phyloP scores from a whole-genome alignment of 2,329 filamentous ascomycete species.

The Pyricularia grisea region DNA sequence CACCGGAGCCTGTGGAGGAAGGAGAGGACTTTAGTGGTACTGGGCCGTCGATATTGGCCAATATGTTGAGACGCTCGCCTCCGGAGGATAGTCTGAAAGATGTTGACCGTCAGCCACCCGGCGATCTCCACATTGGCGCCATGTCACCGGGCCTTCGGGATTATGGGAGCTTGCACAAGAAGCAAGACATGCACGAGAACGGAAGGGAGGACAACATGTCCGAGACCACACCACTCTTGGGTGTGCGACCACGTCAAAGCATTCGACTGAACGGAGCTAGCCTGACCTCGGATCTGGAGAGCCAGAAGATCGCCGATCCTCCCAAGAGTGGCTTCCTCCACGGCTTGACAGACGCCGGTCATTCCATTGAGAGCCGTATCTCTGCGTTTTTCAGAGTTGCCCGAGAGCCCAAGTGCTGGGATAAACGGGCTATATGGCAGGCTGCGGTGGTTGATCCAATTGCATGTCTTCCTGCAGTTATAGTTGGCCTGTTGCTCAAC shows the following conservation, averaged over 20 bases:
- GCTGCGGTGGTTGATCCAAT: slow-evolving; percentile 56
- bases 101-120: neutral
- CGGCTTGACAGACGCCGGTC: neutral
- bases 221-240: slow-evolving; percentile 40
- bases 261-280: slow-evolving; percentile 16
- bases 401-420: slow-evolving; percentile 62
- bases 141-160: neutral
- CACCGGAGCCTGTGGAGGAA: slow-evolving; percentile 24
- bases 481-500: slow-evolving; percentile 83
- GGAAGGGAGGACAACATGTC: slow-evolving; percentile 8
- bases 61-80: slow-evolving; percentile 39
- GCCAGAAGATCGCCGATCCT: slow-evolving; percentile 28
- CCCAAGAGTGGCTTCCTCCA: neutral
- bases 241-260: slow-evolving; percentile 20
- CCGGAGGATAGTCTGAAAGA: slow-evolving; percentile 14
- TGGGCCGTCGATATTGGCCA: slow-evolving; percentile 36
- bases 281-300: slow-evolving; percentile 33
- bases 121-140: neutral
- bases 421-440: slow-evolving; percentile 54
- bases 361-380: slow-evolving; percentile 9
- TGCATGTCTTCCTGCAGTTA: slow-evolving; percentile 71
- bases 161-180: neutral
- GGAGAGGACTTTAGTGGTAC: slow-evolving; percentile 11
- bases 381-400: slow-evolving; percentile 19
- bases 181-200: slow-evolving; percentile 1